phyloP scores from a whole-genome alignment of 768 basidiomycete species.

The Suillus luteus region DNA sequence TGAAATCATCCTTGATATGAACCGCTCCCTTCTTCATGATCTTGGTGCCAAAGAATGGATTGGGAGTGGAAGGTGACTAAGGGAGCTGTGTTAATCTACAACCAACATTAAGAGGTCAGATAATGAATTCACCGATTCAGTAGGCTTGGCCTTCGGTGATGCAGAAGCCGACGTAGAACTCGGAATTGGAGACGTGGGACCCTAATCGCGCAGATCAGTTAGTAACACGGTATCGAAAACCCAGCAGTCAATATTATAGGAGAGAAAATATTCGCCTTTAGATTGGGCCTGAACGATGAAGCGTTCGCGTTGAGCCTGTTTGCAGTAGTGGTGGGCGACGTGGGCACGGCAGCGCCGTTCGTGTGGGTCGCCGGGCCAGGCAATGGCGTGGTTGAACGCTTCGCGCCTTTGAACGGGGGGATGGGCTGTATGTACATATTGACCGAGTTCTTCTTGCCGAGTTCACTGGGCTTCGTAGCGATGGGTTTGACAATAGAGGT shows the following conservation, averaged over 20 bases:
- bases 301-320: slow-evolving; percentile 86
- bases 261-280: slow-evolving; percentile 75
- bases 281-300: slow-evolving; percentile 87
- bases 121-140: slow-evolving; percentile 48
- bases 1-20: slow-evolving; percentile 95
- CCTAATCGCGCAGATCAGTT: slow-evolving; percentile 37
- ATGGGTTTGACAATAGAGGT: slow-evolving; percentile 34
- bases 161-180: slow-evolving; percentile 43
- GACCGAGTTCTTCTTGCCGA: slow-evolving; percentile 47
- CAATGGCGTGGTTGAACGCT: slow-evolving; percentile 36
- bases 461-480: slow-evolving; percentile 31
- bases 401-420: slow-evolving; percentile 83
- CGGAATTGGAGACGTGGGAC: slow-evolving; percentile 48
- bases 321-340: slow-evolving; percentile 55
- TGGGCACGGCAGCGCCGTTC: slow-evolving; percentile 38
- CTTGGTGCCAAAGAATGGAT: slow-evolving; percentile 90
- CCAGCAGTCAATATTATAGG: slow-evolving; percentile 47
- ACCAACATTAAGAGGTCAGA: not conserved
- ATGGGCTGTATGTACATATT: slow-evolving; percentile 87
- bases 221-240: slow-evolving; percentile 17
- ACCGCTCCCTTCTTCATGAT: slow-evolving; percentile 75
- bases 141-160: slow-evolving; percentile 63
- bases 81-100: slow-evolving; percentile 17
- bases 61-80: slow-evolving; percentile 53
- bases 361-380: slow-evolving; percentile 19